Evolutionary conservation across 2,329 filamentous ascomycete species (phyloP).

Genomic region (Nigrospora oryzae): DNA sequence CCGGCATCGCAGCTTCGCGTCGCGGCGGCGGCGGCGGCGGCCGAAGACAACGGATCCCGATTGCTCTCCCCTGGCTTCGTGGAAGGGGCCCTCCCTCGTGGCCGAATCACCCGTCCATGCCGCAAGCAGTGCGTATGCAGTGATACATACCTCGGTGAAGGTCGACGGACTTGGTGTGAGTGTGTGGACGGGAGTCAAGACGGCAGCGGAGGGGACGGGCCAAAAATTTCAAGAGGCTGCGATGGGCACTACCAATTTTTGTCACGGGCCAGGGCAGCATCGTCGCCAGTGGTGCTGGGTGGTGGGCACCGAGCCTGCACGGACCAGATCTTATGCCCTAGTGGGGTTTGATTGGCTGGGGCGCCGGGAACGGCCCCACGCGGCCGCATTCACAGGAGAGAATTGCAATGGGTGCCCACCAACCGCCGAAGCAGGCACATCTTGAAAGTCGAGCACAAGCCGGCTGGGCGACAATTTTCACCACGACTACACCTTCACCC

Average conservation of each 20-base stretch:
- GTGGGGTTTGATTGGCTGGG: slow-evolving; percentile 3
- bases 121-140: neutral
- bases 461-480: slow-evolving; percentile 9
- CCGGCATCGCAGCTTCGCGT: too few species aligned
- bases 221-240: slow-evolving; percentile 19
- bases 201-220: too few species aligned
- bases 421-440: too few species aligned
- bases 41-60: slow-evolving; percentile 31
- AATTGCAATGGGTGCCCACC: neutral
- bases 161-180: slow-evolving; percentile 9
- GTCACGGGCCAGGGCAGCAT: neutral
- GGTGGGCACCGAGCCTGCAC: slow-evolving; percentile 1
- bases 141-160: slow-evolving; percentile 35
- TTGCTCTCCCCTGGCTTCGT: slow-evolving; percentile 55
- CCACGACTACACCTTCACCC: slow-evolving; percentile 11
- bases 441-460: neutral
- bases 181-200: slow-evolving; percentile 6
- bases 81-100: slow-evolving; percentile 23
- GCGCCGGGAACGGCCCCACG: neutral
- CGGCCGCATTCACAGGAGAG: neutral
- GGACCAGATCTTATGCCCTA: slow-evolving; percentile 6
- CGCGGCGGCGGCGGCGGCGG: slow-evolving; percentile 4
- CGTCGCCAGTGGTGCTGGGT: neutral
- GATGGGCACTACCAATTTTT: neutral
- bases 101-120: slow-evolving; percentile 23